These are phyloP conservation scores for Castanospermum australe DNA, from an alignment of 306 rosid species.

Conservation along the genomic window DNA sequence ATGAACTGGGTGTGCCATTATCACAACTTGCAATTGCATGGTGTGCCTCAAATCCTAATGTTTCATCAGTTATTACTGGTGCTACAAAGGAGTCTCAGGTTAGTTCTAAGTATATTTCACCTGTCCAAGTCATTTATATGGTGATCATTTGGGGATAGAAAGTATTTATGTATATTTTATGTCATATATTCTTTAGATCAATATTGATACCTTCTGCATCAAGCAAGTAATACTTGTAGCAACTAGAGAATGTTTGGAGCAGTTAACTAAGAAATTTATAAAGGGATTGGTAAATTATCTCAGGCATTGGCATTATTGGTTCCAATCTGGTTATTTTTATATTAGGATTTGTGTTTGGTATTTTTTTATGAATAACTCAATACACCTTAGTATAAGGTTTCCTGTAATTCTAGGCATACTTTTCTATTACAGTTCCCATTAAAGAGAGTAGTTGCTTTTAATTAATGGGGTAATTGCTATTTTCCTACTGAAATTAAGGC, in stretches of 20 bases:
- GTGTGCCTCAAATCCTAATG: conserved; percentile 98
- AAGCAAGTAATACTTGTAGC: not conserved
- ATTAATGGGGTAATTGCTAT: not conserved
- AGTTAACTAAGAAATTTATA: not conserved
- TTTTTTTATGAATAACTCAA: not conserved
- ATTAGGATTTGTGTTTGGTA: not conserved
- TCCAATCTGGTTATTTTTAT: not conserved
- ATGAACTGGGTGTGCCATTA: conserved; percentile 84
- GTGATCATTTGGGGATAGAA: not conserved
- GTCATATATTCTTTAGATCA: not conserved
- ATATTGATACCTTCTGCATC: not conserved
- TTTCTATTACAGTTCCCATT: not conserved
- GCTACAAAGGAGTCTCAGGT: conserved; percentile 99
- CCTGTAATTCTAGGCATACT: not conserved
- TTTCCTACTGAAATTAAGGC: not conserved
- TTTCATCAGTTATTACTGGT: conserved; percentile 90
- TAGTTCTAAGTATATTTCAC: conserved; percentile 27
- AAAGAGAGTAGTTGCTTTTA: not conserved
- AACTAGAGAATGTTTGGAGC: not conserved
- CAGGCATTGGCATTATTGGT: not conserved
- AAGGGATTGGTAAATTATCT: not conserved
- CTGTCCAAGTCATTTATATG: not conserved
- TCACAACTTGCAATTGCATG: conserved; percentile 93
- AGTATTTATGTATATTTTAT: not conserved
- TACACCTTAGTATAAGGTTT: not conserved